Evolutionary conservation across 1,284 basidiomycete genomes (phyloP).

Genomic region (Moniliophthora roreri): DNA sequence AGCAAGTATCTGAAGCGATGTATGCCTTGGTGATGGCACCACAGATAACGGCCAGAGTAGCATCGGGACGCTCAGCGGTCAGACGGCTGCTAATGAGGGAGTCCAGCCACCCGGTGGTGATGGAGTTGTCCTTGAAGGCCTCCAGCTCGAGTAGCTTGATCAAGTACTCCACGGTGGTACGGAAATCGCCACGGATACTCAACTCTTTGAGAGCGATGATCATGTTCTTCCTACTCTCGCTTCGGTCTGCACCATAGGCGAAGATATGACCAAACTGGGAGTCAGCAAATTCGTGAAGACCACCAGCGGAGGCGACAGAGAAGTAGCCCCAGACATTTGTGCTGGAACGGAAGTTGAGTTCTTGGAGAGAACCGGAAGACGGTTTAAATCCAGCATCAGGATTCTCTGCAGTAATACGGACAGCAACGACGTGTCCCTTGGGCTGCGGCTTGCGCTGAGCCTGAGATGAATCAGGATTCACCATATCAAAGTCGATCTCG

Average conservation of each 20-base stretch:
- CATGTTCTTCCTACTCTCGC: slow-evolving; percentile 98
- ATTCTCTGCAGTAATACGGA: slow-evolving; percentile 99
- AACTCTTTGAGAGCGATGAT: slow-evolving; percentile 98
- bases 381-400: slow-evolving; percentile 99
- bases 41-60: slow-evolving; percentile 91
- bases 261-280: slow-evolving; percentile 99
- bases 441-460: slow-evolving; percentile 95
- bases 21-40: slow-evolving; percentile 98
- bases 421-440: slow-evolving; percentile 98
- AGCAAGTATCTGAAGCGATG: slow-evolving; percentile 86
- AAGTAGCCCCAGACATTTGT: slow-evolving; percentile 99
- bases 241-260: slow-evolving; percentile 96
- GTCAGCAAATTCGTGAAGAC: slow-evolving; percentile 98
- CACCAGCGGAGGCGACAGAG: slow-evolving; percentile 94
- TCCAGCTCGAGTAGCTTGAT: slow-evolving; percentile 97
- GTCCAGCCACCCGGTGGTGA: slow-evolving; percentile 99
- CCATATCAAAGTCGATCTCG: slow-evolving; percentile 97
- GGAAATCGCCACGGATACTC: slow-evolving; percentile 98
- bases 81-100: slow-evolving; percentile 95
- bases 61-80: slow-evolving; percentile 95
- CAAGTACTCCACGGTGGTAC: slow-evolving; percentile 98
- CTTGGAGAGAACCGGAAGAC: slow-evolving; percentile 94
- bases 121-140: slow-evolving; percentile 95
- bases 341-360: slow-evolving; percentile 99
- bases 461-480: slow-evolving; percentile 82